Conservation (phyloP, 805 yeast genomes). For the Starmerella sp. region DNA sequence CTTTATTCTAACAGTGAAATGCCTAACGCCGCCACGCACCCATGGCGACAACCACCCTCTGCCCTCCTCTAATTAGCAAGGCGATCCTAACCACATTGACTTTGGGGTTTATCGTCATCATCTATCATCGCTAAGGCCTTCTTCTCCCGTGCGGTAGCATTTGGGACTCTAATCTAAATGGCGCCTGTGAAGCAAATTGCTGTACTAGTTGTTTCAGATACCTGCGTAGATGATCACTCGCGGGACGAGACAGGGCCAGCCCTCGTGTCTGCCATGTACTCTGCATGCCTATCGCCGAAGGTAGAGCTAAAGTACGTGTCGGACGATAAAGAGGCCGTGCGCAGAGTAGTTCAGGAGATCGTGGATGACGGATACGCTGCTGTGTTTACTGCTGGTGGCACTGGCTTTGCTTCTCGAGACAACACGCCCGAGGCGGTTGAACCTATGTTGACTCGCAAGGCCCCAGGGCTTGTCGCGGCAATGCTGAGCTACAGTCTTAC, state of each 20-base stretch:
- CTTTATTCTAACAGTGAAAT: background rate
- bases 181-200: background rate
- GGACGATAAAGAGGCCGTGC: slow-evolving; percentile 31
- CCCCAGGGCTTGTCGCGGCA: slow-evolving; percentile 41
- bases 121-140: too few relatives aligned
- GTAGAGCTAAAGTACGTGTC: slow-evolving; percentile 27
- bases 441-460: slow-evolving; percentile 35
- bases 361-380: slow-evolving; percentile 22
- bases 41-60: too few relatives aligned
- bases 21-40: background rate
- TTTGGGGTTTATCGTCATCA: too few relatives aligned
- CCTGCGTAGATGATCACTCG: slow-evolving; percentile 29
- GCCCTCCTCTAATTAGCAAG: background rate
- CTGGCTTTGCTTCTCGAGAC: slow-evolving; percentile 40
- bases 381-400: slow-evolving; percentile 43
- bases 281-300: slow-evolving; percentile 12
- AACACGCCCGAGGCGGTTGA: slow-evolving; percentile 42
- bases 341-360: slow-evolving; percentile 25
- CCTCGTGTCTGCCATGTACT: slow-evolving; percentile 16
- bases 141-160: background rate
- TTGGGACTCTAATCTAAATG: background rate
- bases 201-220: slow-evolving; percentile 35
- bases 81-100: background rate
- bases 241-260: slow-evolving; percentile 31
- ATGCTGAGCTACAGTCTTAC: slow-evolving; percentile 37